Conservation (phyloP, 768 basidiomycete genomes). For the Leucocoprinus leucothites region DNA sequence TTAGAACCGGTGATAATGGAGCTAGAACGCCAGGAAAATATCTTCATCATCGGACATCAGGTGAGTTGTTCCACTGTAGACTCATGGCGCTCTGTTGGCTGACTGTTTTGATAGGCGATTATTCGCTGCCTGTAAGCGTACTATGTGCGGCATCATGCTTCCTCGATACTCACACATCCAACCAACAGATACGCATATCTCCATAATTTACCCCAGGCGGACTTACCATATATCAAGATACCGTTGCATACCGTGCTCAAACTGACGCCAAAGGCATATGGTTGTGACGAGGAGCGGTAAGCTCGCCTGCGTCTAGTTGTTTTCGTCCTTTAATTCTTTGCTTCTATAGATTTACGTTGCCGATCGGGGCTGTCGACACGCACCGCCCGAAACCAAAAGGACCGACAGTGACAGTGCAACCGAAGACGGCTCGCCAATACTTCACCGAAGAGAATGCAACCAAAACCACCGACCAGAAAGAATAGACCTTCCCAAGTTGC, state of each 20-base stretch:
- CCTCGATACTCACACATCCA: slow-evolving; percentile 17
- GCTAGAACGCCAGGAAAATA: slow-evolving; percentile 95
- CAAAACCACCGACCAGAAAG: not conserved
- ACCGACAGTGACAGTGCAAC: slow-evolving; percentile 28
- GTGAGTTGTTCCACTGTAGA: slow-evolving; percentile 28
- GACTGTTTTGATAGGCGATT: slow-evolving; percentile 50
- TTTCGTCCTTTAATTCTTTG: not conserved
- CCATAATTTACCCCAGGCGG: slow-evolving; percentile 85
- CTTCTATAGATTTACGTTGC: slow-evolving; percentile 69
- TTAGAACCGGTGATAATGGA: slow-evolving; percentile 99
- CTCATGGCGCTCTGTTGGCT: not conserved
- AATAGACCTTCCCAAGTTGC: not conserved
- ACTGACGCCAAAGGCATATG: slow-evolving; percentile 96
- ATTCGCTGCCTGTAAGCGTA: slow-evolving; percentile 67
- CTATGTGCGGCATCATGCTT: not conserved
- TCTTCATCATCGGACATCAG: slow-evolving; percentile 96
- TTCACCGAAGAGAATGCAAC: slow-evolving; percentile 26
- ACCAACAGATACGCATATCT: slow-evolving; percentile 89
- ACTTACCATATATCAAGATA: slow-evolving; percentile 97
- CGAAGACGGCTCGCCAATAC: slow-evolving; percentile 41
- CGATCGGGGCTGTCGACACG: slow-evolving; percentile 92
- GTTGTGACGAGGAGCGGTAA: slow-evolving; percentile 94
- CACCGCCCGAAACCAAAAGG: slow-evolving; percentile 67
- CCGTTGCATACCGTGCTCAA: slow-evolving; percentile 98
- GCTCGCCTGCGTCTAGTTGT: slow-evolving; percentile 14